phyloP scores from a whole-genome alignment of 2,329 filamentous ascomycete genomes.

The Trichoderma endophyticum region DNA sequence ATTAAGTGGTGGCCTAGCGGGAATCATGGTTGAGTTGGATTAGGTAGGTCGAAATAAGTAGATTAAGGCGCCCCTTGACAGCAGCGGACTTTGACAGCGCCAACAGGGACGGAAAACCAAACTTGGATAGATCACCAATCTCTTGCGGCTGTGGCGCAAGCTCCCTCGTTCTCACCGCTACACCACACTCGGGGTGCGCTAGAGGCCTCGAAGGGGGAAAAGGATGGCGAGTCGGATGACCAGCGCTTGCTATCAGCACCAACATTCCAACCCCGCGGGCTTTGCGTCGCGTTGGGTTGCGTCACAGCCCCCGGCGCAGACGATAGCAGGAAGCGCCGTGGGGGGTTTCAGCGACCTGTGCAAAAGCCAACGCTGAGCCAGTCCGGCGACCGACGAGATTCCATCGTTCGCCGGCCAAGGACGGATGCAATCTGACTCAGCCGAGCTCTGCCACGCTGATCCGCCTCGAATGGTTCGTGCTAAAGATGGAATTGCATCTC shows the following conservation, averaged over 20 bases:
- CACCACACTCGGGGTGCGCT: conserved; percentile 3
- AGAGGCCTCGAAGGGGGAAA: not conserved
- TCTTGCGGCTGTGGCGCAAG: conserved; percentile 16
- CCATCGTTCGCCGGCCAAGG: not conserved
- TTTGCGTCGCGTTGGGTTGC: conserved; percentile 4
- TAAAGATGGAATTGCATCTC: not conserved
- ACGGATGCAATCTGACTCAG: conserved; percentile 9
- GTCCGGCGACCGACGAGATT: not conserved
- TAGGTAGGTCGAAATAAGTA: conserved; percentile 9
- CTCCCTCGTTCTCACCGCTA: conserved; percentile 13
- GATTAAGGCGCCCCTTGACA: conserved; percentile 8
- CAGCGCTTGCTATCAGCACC: conserved; percentile 15
- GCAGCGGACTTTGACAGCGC: conserved; percentile 5
- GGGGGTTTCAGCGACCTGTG: not conserved
- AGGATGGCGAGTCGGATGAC: conserved; percentile 15
- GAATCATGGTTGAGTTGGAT: conserved; percentile 4
- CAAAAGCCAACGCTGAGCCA: not conserved
- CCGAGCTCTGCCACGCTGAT: not conserved
- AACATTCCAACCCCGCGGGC: conserved; percentile 15
- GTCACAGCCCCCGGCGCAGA: conserved; percentile 3
- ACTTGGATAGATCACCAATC: conserved; percentile 3
- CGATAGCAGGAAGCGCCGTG: conserved; percentile 3
- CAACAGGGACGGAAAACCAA: not conserved
- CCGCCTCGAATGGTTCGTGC: conserved; percentile 2
- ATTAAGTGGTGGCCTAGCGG: conserved; percentile 10